These are phyloP conservation scores for Diaporthe ampelina DNA, from an alignment of 2,329 filamentous ascomycete species.

Conservation along the genomic window DNA sequence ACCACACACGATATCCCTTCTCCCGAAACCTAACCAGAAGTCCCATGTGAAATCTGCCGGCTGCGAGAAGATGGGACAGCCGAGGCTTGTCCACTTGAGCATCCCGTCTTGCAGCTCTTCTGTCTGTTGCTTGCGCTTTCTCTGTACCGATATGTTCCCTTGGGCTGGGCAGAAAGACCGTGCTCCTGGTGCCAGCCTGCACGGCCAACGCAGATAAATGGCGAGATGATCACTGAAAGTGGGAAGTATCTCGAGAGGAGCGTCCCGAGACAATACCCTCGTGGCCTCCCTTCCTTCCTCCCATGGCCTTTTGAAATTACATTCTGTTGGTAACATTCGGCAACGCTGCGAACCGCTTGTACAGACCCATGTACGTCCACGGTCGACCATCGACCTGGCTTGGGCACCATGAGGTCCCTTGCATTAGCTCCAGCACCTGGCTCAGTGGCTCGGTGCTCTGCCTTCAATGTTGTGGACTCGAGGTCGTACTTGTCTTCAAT, in stretches of 20 bases:
- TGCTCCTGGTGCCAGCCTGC: conserved; percentile 57
- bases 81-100: conserved; percentile 56
- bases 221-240: neutral
- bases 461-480: conserved; percentile 42
- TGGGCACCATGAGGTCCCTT: neutral
- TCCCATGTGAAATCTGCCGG: conserved; percentile 50
- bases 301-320: conserved; percentile 28
- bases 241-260: neutral
- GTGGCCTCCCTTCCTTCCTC: conserved; percentile 46
- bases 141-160: conserved; percentile 48
- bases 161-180: conserved; percentile 58
- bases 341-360: conserved; percentile 51
- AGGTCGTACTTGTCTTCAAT: conserved; percentile 56
- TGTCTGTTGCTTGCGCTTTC: conserved; percentile 51
- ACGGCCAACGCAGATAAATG: conserved; percentile 51
- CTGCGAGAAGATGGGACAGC: conserved; percentile 59
- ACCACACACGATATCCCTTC: conserved; percentile 1
- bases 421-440: conserved; percentile 42
- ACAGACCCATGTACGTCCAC: conserved; percentile 50
- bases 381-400: conserved; percentile 45
- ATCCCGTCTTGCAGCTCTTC: conserved; percentile 56
- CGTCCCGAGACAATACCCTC: conserved; percentile 48
- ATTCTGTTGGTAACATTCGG: conserved; percentile 54
- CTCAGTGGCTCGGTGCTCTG: conserved; percentile 43
- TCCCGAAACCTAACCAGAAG: neutral